Evolutionary conservation across 192 early-diverging fungal species (phyloP).

Genomic region (Oehlia diaphana): DNA sequence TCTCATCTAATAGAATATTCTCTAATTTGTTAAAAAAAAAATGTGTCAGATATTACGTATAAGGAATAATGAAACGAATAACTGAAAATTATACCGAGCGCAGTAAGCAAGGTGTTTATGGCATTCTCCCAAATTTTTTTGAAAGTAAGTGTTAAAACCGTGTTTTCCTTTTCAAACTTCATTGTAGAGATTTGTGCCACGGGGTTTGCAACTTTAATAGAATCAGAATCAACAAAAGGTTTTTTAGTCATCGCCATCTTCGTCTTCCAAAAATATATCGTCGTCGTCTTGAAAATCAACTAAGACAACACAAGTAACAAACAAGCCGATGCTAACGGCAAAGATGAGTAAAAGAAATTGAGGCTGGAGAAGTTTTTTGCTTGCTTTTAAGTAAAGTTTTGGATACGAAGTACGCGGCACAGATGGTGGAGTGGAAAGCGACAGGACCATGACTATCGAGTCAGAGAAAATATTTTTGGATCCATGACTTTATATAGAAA

Average conservation of each 20-base stretch:
- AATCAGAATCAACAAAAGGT: not conserved
- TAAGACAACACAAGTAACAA: constrained; percentile 5
- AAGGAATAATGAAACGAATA: not conserved
- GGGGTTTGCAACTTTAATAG: not conserved
- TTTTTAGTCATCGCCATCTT: constrained; percentile 7
- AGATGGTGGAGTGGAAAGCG: not conserved
- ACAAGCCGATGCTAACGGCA: constrained; percentile 4
- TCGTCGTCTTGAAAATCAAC: constrained; percentile 23
- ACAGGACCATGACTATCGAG: constrained; percentile 17
- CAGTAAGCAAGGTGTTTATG: constrained; percentile 21
- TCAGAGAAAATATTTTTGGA: not conserved
- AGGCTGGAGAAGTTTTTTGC: constrained; percentile 21
- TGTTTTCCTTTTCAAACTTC: not conserved
- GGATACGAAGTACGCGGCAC: constrained; percentile 5
- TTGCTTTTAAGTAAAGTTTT: constrained; percentile 5
- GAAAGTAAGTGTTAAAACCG: not conserved
- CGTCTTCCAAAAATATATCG: constrained; percentile 8
- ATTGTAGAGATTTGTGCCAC: too few species aligned
- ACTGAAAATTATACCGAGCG: constrained; percentile 3
- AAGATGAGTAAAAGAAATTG: constrained; percentile 18
- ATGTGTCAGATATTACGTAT: not conserved
- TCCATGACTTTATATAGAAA: not conserved
- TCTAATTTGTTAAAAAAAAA: not conserved
- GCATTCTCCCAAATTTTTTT: constrained; percentile 18
- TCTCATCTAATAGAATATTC: constrained; percentile 17